Percentiles rank a stretch among this genome's conserved stretches.
phyloP scores from a whole-genome alignment of 2,329 filamentous ascomycete species.

The Ciborinia camelliae region DNA sequence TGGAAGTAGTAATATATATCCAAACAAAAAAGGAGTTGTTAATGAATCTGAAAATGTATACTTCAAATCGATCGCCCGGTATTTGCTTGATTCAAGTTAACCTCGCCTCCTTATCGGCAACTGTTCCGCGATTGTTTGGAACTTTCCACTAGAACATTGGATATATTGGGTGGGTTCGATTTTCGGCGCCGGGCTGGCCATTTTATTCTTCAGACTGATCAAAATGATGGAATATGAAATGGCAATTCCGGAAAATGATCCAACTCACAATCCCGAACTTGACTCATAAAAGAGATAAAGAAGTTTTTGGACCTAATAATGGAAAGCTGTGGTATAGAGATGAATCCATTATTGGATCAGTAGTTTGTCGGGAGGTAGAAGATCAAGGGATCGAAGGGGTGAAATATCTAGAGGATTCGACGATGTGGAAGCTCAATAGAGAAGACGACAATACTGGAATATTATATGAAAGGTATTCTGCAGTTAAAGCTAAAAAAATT shows the following conservation, averaged over 20 bases:
- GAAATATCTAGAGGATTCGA: background rate
- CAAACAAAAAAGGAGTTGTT: background rate
- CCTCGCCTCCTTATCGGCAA: too few species aligned
- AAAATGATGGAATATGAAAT: slow-evolving; percentile 52
- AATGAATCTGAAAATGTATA: too few species aligned
- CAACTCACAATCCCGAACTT: slow-evolving; percentile 44
- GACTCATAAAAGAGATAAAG: slow-evolving; percentile 30
- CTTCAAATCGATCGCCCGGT: too few species aligned
- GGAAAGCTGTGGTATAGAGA: slow-evolving; percentile 1
- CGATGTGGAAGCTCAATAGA: slow-evolving; percentile 15
- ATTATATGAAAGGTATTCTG: background rate
- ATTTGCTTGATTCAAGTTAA: too few species aligned
- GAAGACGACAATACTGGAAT: background rate
- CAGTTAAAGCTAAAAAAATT: too few species aligned
- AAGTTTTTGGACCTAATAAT: background rate
- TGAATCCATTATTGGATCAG: background rate
- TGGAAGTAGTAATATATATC: background rate
- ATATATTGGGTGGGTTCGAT: slow-evolving; percentile 51
- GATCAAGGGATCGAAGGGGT: background rate
- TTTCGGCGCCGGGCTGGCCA: slow-evolving; percentile 48
- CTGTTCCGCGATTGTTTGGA: slow-evolving; percentile 44
- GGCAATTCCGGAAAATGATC: slow-evolving; percentile 47
- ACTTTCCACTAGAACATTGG: slow-evolving; percentile 47
- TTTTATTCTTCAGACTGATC: slow-evolving; percentile 49
- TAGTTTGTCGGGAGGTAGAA: background rate